Base-by-base conservation (phyloP, 1,284 basidiomycete species). In the Rugosomyces carneus region DNA sequence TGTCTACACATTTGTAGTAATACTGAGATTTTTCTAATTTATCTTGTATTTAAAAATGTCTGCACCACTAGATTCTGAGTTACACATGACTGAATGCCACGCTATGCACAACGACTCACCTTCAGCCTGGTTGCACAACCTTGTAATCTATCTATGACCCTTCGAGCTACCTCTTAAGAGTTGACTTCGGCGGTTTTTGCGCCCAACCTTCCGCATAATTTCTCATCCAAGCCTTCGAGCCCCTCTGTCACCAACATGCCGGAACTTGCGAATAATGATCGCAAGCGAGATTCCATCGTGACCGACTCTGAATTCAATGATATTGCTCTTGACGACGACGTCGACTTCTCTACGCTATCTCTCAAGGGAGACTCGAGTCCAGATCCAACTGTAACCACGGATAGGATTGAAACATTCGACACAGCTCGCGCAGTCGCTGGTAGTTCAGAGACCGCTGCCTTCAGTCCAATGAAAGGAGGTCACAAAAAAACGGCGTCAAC, bases 401-500 rank as follows among this genome's bases (percentile, higher is more conserved):
- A n/a, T n/a, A n/a, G n/a, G n/a, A n/a, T 36, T 11, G 44, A 53
- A 21, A 18, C 26, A 27, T 40, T 34, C 31, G 36, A 41, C 16
- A 37, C 50, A 19, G 44, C 37, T 9, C 47, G 47, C 26, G 49
- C 48, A 21, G 42, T 19, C 16, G 40, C 37, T 29, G 42, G n/a
- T n/a, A n/a, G n/a, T n/a, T n/a, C 46, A 24, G 32, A 42, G 32
- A 47, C 45, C 19, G 37, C 35, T 29, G 20, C 40, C 21, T 51
- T 47, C 26, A 50, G 45, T 37, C 39, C 52, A 36, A 31, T 47
- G 21, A 49, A 37, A 38, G 23, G 37, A 11, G 53, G 54, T 9
- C 84, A 84, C 62, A 79, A 76, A 60, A 82, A 76, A 59, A 76
- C 81, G 0, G 70, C 68, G n/a, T 85, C 84, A 5, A 78, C 71